A percentile compares a stretch with the other conserved stretches of the same genome.
Conservation (phyloP, 2,329 filamentous ascomycete species). For the Nectriaceae sp. region DNA sequence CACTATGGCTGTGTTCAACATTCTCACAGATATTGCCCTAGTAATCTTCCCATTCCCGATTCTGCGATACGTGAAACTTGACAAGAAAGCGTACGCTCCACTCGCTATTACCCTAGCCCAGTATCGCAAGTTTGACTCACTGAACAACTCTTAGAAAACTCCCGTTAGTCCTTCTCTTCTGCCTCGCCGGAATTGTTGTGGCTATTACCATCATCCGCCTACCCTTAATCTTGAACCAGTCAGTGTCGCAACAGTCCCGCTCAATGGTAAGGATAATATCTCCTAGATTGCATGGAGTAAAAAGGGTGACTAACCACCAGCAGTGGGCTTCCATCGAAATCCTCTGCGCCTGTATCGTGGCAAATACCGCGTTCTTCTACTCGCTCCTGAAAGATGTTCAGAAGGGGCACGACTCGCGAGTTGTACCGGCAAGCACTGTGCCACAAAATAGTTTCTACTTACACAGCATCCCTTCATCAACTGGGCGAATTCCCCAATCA, state of each 20-base stretch:
- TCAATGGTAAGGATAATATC: constrained; percentile 24
- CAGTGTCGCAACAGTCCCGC: constrained; percentile 31
- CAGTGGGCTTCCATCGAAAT: constrained; percentile 37
- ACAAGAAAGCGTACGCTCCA: constrained; percentile 18
- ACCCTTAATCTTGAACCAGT: constrained; percentile 30
- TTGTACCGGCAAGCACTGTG: background rate
- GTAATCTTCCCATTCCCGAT: constrained; percentile 34
- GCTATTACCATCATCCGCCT: constrained; percentile 32
- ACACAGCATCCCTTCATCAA: background rate
- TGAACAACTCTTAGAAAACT: background rate
- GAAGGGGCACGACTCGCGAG: constrained; percentile 22
- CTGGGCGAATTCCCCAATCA: background rate
- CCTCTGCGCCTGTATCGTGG: constrained; percentile 34
- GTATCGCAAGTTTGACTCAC: no score
- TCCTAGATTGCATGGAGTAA: background rate
- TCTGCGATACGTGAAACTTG: constrained; percentile 23
- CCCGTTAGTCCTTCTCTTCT: constrained; percentile 24
- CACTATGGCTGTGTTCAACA: constrained; percentile 32
- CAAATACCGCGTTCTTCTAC: constrained; percentile 34
- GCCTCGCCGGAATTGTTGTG: constrained; percentile 29
- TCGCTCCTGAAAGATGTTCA: constrained; percentile 29
- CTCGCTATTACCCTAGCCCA: background rate
- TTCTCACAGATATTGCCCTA: constrained; percentile 30
- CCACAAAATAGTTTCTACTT: background rate
- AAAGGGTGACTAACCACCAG: background rate